Evolutionary conservation across 805 yeast genomes (phyloP), one percentile per base, ranked within the genome.

Genomic region (Metschnikowia matae): DNA sequence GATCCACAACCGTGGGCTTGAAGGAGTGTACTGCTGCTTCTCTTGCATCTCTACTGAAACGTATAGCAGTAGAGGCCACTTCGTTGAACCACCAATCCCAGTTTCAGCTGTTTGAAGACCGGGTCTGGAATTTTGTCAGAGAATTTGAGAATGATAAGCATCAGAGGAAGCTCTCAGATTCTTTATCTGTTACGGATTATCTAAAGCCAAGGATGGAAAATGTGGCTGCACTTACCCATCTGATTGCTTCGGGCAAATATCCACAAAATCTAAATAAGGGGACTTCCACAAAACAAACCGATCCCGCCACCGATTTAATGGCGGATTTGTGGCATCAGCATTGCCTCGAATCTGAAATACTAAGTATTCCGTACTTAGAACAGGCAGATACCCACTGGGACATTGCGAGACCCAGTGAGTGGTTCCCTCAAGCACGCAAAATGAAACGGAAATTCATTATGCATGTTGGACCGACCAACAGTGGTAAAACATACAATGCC

Each of bases 391-490:
- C 46, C 38, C 48, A 54, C 42, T 55, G 60, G 60, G 58, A 54
- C 14, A 48, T 57, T 13, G 43, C 49, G 5, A 64, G 70, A 47
- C 77, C 78, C 7, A 71, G 74, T 3, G 70, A 70, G 56, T 87
- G 96, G 90, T 94, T 77, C 60, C 96, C 98, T 0, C 82, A 77
- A 41, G 95, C 99, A 0, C 74, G 98, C 37, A 80, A 82, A 54
- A 73, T 89, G 71, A 83, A 82, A 55, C 74, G 99, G 37, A 84
- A 85, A 46, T 76, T 94, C 44, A 78, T 86, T n/a, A 80, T 94
- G 83, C 99, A 94, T 64, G 88, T 94, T 10, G 99, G 99, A 0
- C 99, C 99, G 1, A 94, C 99, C 0, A 94, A 94, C 65, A 84
- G 94, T 57, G 99, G 99, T 11, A 94, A 94, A 62, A 94, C 98